phyloP scores from a whole-genome alignment of 1,139 yeast genomes.

The Candida tetrigidarum region DNA sequence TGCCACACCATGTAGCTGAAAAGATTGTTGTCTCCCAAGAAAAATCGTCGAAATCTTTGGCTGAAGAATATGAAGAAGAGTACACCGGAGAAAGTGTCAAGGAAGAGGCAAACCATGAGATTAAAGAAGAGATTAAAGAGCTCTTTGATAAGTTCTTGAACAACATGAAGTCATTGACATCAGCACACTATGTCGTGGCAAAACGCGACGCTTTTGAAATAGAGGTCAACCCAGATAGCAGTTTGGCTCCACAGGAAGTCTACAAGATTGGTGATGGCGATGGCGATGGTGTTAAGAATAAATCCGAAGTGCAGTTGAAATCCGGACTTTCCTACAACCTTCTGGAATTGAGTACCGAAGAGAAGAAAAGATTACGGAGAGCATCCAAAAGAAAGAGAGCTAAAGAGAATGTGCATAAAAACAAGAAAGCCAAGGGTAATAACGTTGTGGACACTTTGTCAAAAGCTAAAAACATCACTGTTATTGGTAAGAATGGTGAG shows the following conservation, averaged over 20 bases:
- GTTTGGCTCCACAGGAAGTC: constrained; percentile 97
- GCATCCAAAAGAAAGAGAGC: constrained; percentile 83
- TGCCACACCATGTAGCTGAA: constrained; percentile 57
- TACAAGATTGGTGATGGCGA: constrained; percentile 61
- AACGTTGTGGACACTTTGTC: constrained; percentile 74
- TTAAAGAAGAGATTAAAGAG: constrained; percentile 79
- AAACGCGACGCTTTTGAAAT: constrained; percentile 71
- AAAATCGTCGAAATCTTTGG: constrained; percentile 85
- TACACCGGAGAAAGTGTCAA: constrained; percentile 55
- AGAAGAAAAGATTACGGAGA: constrained; percentile 85
- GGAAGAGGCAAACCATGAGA: constrained; percentile 59
- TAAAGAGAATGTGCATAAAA: constrained; percentile 48
- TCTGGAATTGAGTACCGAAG: constrained; percentile 84
- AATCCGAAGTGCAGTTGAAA: constrained; percentile 67
- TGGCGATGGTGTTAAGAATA: constrained; percentile 42
- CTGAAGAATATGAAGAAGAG: constrained; percentile 92
- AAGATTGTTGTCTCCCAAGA: constrained; percentile 76
- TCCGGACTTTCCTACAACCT: constrained; percentile 85
- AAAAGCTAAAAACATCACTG: constrained; percentile 76
- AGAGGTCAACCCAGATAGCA: constrained; percentile 77
- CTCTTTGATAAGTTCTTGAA: constrained; percentile 67
- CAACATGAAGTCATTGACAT: constrained; percentile 83
- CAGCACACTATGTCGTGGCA: constrained; percentile 94
- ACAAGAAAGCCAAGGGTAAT: constrained; percentile 21
- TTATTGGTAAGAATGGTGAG: constrained; percentile 79